phyloP scores from a whole-genome alignment of 1,139 yeast genomes.

The Taiozyma sp. region DNA sequence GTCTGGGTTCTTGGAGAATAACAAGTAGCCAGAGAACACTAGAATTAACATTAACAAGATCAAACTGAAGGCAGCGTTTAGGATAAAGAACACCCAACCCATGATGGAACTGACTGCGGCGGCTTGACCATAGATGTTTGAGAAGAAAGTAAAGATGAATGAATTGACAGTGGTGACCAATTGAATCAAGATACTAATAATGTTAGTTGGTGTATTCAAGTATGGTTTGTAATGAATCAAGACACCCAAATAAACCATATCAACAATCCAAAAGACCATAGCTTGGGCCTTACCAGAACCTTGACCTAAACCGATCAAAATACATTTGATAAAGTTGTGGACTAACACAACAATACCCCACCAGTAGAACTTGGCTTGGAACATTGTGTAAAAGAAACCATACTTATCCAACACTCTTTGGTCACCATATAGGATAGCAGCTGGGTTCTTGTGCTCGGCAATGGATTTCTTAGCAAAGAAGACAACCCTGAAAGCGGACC shows the following conservation, averaged over 20 bases:
- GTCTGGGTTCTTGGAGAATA: conserved; percentile 74
- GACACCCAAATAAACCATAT: conserved; percentile 55
- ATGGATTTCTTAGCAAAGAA: conserved; percentile 54
- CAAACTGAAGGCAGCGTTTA: conserved; percentile 74
- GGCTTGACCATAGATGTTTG: conserved; percentile 67
- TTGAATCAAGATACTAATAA: conserved; percentile 58
- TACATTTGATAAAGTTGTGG: conserved; percentile 53
- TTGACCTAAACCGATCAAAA: conserved; percentile 68
- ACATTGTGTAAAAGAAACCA: conserved; percentile 83
- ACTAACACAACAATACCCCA: conserved; percentile 58
- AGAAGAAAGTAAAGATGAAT: conserved; percentile 68
- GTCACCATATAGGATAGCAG: conserved; percentile 74
- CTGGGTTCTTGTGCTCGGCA: conserved; percentile 58
- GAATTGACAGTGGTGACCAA: conserved; percentile 66
- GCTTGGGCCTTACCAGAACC: conserved; percentile 67
- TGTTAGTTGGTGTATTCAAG: conserved; percentile 68
- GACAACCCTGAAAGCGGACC: conserved; percentile 57
- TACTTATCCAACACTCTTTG: conserved; percentile 57
- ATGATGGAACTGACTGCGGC: conserved; percentile 65
- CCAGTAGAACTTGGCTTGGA: conserved; percentile 70
- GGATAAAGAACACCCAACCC: conserved; percentile 77
- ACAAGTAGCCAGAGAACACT: conserved; percentile 49
- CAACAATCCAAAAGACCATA: conserved; percentile 58
- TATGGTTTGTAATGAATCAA: conserved; percentile 60
- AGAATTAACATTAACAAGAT: conserved; percentile 58